Evolutionary conservation across 257 asterid species (phyloP), one percentile per base, ranked within the genome.

Genomic region (Paraleonurus japonicus): DNA sequence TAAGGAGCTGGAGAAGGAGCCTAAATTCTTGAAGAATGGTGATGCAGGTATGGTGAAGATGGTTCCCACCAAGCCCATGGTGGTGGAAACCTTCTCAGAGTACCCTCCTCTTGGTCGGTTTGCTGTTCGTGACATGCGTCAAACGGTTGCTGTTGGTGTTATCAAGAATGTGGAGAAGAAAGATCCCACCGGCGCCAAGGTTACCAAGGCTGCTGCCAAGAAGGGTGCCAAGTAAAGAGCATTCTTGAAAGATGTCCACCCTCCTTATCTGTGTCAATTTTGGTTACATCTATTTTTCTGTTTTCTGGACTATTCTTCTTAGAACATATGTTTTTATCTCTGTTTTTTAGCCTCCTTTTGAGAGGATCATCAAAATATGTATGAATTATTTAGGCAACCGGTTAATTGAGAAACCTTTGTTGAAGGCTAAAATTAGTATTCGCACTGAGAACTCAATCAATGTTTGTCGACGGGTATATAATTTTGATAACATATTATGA

Each of bases 11-110:
- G 93, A 87, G 87, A 85, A 85, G 85, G 90, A 85, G 55, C 94
- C 91, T 16, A 87, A 87, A 76, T 88, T 88, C 75, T 72, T 88
- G 85, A 88, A 88, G 85, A 88, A 88, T 2, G 86, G 91, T 23
- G 95, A 85, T 65, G 88, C 87, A 0, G 89, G 88, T 3, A 22
- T 84, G 16, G 82, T 85, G 3, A 83, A 83, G 84, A 81, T 81
- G 90, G 13, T 85, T 74, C 89, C 89, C 28, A 83, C 86, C 64
- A 82, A 85, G 78, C 88, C 86, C 47, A 80, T 85, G 86, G 95
- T 81, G 4, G 87, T 79, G 62, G 85, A 84, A 82, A 84, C 89
- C 0, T 84, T 85, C 39, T 27, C 82, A 0, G 80, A 80, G 78
- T 80, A 85, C 73, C 89, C 89, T 0, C 87, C 87, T 3, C 81